phyloP scores from a whole-genome alignment of 257 asterid species.

The Penstemon davidsonii region DNA sequence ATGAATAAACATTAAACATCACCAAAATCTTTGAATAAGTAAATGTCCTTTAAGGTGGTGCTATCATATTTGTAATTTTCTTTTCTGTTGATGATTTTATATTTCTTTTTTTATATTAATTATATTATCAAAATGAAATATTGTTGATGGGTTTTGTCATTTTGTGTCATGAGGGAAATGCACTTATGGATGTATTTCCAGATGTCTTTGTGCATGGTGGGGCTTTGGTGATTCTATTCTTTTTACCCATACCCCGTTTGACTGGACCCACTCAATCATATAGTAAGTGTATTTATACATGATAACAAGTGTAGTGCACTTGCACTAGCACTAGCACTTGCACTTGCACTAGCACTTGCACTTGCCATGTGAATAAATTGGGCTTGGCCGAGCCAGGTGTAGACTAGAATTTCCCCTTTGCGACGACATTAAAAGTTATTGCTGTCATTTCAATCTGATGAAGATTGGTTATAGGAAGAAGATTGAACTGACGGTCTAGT shows the following conservation, averaged over 20 bases:
- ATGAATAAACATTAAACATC: constrained; percentile 8
- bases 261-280: neutral
- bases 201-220: constrained; percentile 24
- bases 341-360: too few species aligned
- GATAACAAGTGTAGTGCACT: too few species aligned
- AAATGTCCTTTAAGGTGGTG: neutral
- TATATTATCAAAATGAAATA: neutral
- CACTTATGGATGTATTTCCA: constrained; percentile 14
- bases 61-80: neutral
- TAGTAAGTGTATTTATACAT: too few species aligned
- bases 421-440: too few species aligned
- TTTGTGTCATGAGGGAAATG: neutral
- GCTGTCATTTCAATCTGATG: too few species aligned
- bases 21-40: neutral
- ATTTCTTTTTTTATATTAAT: neutral
- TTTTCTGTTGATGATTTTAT: too few species aligned
- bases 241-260: neutral
- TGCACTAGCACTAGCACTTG: too few species aligned
- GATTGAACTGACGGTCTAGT: too few species aligned
- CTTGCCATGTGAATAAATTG: too few species aligned
- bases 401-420: too few species aligned
- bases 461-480: too few species aligned
- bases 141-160: neutral
- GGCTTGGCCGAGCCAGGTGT: too few species aligned
- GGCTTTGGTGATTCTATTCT: neutral